These are phyloP conservation scores for Podila minutissima DNA, from an alignment of 192 early-diverging fungal species.

Conservation along the genomic window DNA sequence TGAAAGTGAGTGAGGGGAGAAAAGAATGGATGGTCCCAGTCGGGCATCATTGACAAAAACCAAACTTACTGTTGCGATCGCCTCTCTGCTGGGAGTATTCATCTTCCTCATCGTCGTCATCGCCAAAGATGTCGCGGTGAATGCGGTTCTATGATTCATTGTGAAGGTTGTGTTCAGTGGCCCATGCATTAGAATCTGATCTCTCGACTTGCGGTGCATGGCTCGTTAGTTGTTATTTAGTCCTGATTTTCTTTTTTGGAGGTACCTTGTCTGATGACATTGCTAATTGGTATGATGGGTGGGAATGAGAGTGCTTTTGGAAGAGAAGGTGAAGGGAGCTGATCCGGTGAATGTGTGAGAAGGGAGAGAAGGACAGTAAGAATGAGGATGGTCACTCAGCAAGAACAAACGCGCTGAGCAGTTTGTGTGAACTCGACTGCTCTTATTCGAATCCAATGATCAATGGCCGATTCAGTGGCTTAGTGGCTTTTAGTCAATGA, in stretches of 20 bases:
- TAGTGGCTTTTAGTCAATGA: too few species aligned
- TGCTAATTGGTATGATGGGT: background rate
- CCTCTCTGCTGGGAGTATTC: background rate
- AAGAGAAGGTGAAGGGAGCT: background rate
- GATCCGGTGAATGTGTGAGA: background rate
- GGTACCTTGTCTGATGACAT: constrained; percentile 49
- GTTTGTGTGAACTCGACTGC: too few species aligned
- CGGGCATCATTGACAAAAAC: too few species aligned
- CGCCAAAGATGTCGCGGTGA: constrained; percentile 43
- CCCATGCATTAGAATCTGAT: background rate
- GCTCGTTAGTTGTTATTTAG: background rate
- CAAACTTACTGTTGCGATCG: background rate
- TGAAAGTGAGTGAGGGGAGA: too few species aligned
- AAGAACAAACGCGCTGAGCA: too few species aligned
- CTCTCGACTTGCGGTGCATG: background rate
- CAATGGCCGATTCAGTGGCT: too few species aligned
- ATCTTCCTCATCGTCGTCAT: constrained; percentile 48
- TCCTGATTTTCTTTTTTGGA: background rate
- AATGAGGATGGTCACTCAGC: too few species aligned
- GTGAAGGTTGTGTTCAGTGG: background rate
- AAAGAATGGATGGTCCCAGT: too few species aligned
- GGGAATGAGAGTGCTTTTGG: background rate
- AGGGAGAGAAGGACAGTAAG: too few species aligned
- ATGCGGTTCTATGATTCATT: constrained; percentile 16
- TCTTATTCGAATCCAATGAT: too few species aligned